Evolutionary conservation across 176 grass and related monocot genomes (phyloP).

Genomic region (Panicum miliaceum): DNA sequence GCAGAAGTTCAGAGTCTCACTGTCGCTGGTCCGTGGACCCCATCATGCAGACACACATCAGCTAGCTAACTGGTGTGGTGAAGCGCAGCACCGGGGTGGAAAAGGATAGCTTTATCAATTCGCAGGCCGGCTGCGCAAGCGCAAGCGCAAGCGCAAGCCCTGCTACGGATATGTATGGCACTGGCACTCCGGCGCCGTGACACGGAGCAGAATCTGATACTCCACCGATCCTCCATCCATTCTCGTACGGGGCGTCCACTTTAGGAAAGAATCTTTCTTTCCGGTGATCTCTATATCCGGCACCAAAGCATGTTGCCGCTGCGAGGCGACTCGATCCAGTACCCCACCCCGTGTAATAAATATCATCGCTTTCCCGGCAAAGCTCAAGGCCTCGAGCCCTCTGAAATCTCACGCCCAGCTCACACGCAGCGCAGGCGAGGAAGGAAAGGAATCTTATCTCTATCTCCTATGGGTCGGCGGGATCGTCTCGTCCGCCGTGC

Average conservation of each 20-base stretch:
- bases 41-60: background rate
- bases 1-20: background rate
- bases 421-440: background rate
- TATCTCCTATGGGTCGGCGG: background rate
- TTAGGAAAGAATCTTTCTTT: constrained; percentile 34
- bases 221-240: background rate
- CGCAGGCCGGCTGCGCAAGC: too few relatives aligned
- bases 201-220: background rate
- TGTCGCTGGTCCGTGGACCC: background rate
- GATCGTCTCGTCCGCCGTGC: background rate
- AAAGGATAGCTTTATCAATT: too few relatives aligned
- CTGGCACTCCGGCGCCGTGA: background rate
- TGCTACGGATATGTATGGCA: background rate
- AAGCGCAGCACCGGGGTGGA: too few relatives aligned
- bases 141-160: too few relatives aligned
- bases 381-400: too few relatives aligned
- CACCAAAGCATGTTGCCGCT: constrained; percentile 23
- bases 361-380: background rate
- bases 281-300: too few relatives aligned
- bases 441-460: too few relatives aligned
- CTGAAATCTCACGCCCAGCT: background rate
- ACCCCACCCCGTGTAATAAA: background rate
- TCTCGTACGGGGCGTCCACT: constrained; percentile 30
- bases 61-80: too few relatives aligned
- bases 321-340: background rate